A percentile compares a stretch with the other conserved stretches of the same genome.
Evolutionary conservation across 352 stramenopile genomes (phyloP).

Genomic region (Globisporangium iwayamae): DNA sequence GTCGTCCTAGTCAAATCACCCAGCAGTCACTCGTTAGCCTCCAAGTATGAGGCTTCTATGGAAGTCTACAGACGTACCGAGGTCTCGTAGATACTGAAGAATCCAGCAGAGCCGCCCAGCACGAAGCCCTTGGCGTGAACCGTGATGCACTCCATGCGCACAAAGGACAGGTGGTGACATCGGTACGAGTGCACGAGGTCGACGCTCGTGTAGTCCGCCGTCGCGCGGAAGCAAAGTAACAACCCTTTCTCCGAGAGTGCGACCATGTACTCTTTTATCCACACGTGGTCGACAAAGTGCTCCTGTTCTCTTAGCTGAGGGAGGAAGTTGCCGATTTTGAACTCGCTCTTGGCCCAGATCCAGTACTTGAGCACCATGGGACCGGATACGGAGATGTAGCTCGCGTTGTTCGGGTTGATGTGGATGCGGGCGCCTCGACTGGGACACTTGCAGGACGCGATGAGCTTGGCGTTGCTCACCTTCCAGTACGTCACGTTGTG

Average conservation of each 20-base stretch:
- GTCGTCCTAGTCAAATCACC: conserved; percentile 45
- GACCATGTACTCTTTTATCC: conserved; percentile 70
- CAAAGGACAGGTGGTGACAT: conserved; percentile 63
- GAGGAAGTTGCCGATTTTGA: conserved; percentile 77
- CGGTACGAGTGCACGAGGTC: conserved; percentile 67
- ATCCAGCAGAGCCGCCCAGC: conserved; percentile 58
- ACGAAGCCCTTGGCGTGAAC: conserved; percentile 73
- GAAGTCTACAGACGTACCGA: conserved; percentile 32
- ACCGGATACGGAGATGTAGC: conserved; percentile 73
- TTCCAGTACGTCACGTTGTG: conserved; percentile 83
- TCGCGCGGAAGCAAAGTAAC: conserved; percentile 58
- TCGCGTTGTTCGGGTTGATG: conserved; percentile 64
- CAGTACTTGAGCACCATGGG: conserved; percentile 78
- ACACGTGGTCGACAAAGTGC: conserved; percentile 80
- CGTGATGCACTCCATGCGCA: conserved; percentile 68
- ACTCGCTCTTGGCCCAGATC: conserved; percentile 73
- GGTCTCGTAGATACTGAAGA: conserved; percentile 75
- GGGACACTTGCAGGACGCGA: conserved; percentile 66
- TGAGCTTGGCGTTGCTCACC: conserved; percentile 66
- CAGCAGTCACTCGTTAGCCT: background rate
- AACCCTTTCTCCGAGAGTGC: conserved; percentile 64
- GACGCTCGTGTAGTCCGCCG: conserved; percentile 43
- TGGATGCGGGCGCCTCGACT: conserved; percentile 61
- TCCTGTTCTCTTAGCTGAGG: conserved; percentile 73
- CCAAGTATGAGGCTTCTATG: background rate